These are phyloP conservation scores for Rostrohypoxylon terebratum DNA, from an alignment of 495 filamentous ascomycete genomes.

Conservation along the genomic window DNA sequence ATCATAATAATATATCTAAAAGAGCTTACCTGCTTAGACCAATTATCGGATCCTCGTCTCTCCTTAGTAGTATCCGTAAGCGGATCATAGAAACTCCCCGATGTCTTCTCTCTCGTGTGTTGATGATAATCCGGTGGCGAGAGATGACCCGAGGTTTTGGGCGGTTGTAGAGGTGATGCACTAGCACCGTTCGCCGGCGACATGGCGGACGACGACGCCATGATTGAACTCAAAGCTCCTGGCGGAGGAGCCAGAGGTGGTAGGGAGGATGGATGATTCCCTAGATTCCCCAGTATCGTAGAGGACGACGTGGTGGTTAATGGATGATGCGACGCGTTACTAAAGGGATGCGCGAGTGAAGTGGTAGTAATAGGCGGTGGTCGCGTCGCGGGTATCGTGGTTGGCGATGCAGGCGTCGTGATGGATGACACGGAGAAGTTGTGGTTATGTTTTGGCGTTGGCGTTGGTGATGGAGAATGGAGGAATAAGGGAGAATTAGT, in stretches of 20 bases:
- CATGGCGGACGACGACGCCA: conserved; percentile 49
- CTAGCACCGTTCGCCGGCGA: conserved; percentile 49
- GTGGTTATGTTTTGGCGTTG: conserved; percentile 29
- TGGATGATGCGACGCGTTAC: conserved; percentile 49
- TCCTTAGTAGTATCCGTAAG: conserved; percentile 63
- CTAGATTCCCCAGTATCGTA: conserved; percentile 13
- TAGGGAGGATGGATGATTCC: conserved; percentile 30
- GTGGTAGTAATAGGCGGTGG: conserved; percentile 29
- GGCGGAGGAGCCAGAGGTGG: conserved; percentile 50
- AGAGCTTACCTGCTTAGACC: conserved; percentile 51
- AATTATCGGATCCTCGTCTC: conserved; percentile 60
- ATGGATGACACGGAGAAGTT: conserved; percentile 40
- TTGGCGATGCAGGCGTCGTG: conserved; percentile 38
- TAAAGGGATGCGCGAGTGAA: conserved; percentile 45
- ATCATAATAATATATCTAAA: conserved; percentile 19
- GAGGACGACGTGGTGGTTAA: conserved; percentile 25
- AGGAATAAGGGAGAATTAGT: conserved; percentile 7
- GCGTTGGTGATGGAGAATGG: conserved; percentile 12
- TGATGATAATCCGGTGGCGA: conserved; percentile 56
- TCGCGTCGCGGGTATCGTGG: conserved; percentile 41
- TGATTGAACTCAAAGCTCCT: conserved; percentile 50
- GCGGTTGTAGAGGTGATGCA: conserved; percentile 51
- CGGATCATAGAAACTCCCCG: conserved; percentile 68
- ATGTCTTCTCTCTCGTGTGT: conserved; percentile 57
- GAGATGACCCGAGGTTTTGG: conserved; percentile 45